Evolutionary conservation across 345 rosid species (phyloP), one percentile per base, ranked within the genome.

Genomic region (Hibiscus trionum): DNA sequence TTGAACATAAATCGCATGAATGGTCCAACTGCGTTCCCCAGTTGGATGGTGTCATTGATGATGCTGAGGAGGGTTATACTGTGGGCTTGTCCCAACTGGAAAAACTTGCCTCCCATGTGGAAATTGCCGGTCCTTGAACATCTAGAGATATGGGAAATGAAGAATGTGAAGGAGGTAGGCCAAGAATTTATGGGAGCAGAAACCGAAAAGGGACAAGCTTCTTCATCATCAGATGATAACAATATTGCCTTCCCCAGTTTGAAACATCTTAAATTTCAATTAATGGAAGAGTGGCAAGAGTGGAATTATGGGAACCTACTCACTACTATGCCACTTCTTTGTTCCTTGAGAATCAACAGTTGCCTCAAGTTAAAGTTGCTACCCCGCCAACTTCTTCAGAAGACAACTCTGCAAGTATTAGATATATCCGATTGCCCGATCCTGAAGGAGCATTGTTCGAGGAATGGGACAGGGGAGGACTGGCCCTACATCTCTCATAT

Each of bases 111-210:
- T 31, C 66, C 66, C 14, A 31, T 61, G 46, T 37, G 66, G 24
- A 61, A 61, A 42, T 61, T 61, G 46, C 66, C 14, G 0, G 10
- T 7, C 24, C 66, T 61, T 33, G 46, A 61, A 61, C 66, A 61
- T 61, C 24, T 61, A 33, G 66, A 61, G 46, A 33, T 61, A 33
- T 33, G 66, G 66, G 66, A 61, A 33, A 61, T 62, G 67, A 62
- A 62, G 67, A 62, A 17, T 14, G 68, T 63, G 68, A 37, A 63
- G n/a, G 42, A 63, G 10, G 68, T 63, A 47, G 68, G 68, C 26
- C 27, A 17, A 63, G 68, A 63, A 39, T 63, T 63, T 37, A 4
- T 63, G 16, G 50, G 68, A 63, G 27, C 27, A 17, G 68, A 39
- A 37, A 1, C 8, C 19, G 68, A 63, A 10, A 33, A 7, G 44